Conservation (phyloP, 2,329 filamentous ascomycete genomes). For the Pseudocercospora crystallina region DNA sequence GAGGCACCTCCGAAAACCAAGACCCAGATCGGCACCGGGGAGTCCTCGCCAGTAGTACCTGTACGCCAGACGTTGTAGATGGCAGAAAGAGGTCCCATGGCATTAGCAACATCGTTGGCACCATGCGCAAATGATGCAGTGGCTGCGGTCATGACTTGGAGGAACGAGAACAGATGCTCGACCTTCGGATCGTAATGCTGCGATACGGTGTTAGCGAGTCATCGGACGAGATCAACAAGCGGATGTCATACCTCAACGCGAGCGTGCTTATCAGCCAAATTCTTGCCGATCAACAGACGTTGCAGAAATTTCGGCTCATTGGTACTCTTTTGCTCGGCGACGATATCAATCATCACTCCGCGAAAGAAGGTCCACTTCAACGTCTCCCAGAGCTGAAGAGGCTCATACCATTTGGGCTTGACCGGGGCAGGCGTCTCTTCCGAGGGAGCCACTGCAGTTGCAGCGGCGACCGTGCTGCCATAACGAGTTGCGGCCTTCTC, state of each 20-base stretch:
- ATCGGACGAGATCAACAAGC: too few species aligned
- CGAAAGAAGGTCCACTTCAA: conserved; percentile 23
- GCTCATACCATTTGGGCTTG: conserved; percentile 37
- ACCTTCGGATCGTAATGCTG: conserved; percentile 62
- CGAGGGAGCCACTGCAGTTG: conserved; percentile 4
- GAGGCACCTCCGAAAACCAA: conserved; percentile 54
- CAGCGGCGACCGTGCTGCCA: conserved; percentile 5
- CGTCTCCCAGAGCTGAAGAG: conserved; percentile 17
- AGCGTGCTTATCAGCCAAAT: conserved; percentile 43
- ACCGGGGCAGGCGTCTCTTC: not conserved
- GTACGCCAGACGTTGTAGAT: conserved; percentile 60
- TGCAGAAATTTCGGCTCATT: conserved; percentile 42
- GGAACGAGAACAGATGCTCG: conserved; percentile 64
- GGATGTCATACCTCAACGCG: too few species aligned
- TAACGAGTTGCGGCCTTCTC: conserved; percentile 10
- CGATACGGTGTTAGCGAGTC: too few species aligned
- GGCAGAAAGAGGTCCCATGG: conserved; percentile 61
- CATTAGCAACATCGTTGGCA: conserved; percentile 63
- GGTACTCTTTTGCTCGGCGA: conserved; percentile 39
- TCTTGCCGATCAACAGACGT: conserved; percentile 23
- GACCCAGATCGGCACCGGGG: conserved; percentile 60
- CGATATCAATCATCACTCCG: conserved; percentile 24
- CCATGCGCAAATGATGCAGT: conserved; percentile 70
- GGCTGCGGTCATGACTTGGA: conserved; percentile 67
- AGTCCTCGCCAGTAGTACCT: conserved; percentile 45